A percentile compares a stretch with the other conserved stretches of the same genome.
These are phyloP conservation scores for Cicer pinnatifidum DNA, from an alignment of 306 rosid species.

Conservation along the genomic window DNA sequence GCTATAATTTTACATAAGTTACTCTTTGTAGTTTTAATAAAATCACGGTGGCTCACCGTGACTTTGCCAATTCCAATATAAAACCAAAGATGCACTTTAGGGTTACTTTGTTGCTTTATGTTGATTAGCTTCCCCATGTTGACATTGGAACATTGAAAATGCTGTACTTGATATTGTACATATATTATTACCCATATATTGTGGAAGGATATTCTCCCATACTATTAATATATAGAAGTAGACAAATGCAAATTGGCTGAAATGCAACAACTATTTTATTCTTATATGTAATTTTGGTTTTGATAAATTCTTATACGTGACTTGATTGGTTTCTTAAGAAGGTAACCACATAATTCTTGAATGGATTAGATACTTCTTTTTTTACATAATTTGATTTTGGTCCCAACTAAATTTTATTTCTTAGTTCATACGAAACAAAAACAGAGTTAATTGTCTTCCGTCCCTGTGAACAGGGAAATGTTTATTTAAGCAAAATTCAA, in stretches of 20 bases:
- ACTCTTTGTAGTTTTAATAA: too few relatives aligned
- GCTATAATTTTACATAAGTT: too few relatives aligned
- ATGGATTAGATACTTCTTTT: neutral
- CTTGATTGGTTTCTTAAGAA: neutral
- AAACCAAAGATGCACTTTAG: neutral
- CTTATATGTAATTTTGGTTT: neutral
- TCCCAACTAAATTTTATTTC: neutral
- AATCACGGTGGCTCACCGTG: too few relatives aligned
- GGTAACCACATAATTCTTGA: neutral
- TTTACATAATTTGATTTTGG: neutral
- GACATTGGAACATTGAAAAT: constrained; percentile 13
- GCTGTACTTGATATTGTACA: neutral
- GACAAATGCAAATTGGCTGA: neutral
- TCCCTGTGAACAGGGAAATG: neutral
- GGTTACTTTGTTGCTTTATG: constrained; percentile 21
- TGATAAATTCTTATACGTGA: too few relatives aligned
- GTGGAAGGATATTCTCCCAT: neutral
- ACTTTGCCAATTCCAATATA: too few relatives aligned
- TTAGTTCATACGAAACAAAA: neutral
- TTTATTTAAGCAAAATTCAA: neutral
- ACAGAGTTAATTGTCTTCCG: neutral
- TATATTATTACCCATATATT: neutral
- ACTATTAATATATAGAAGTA: neutral
- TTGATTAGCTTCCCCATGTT: neutral
- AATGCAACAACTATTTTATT: neutral